These are phyloP conservation scores for Phaseolus coccineus DNA, from an alignment of 331 rosid genomes.

Conservation along the genomic window DNA sequence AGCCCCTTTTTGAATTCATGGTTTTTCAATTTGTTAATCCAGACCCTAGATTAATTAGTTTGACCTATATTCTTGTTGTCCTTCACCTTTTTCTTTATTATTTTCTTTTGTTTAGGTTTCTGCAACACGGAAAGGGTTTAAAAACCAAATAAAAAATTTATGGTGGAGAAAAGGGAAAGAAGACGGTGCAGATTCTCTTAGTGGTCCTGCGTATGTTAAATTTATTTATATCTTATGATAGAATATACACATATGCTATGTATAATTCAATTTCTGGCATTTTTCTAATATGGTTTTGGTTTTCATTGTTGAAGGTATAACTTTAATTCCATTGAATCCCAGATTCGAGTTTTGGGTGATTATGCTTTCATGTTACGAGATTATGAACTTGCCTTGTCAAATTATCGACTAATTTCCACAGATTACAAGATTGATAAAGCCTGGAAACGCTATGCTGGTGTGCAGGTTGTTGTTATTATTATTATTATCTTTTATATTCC, in stretches of 20 bases:
- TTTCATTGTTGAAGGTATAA: constrained; percentile 79
- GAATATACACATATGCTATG: constrained; percentile 41
- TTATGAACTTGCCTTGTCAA: constrained; percentile 96
- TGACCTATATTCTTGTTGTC: constrained; percentile 33
- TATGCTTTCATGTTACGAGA: constrained; percentile 97
- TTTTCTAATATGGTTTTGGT: constrained; percentile 54
- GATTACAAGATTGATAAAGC: constrained; percentile 99
- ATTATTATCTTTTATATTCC: constrained; percentile 29
- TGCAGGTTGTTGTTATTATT: constrained; percentile 86
- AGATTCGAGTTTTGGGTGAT: constrained; percentile 96
- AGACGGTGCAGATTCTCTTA: constrained; percentile 73
- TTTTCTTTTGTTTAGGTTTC: constrained; percentile 69
- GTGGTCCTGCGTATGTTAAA: constrained; percentile 76
- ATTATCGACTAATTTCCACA: constrained; percentile 92
- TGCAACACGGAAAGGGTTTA: constrained; percentile 92
- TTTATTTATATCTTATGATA: constrained; percentile 32
- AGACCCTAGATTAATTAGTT: constrained; percentile 32
- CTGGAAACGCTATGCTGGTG: constrained; percentile 97
- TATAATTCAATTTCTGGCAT: constrained; percentile 38
- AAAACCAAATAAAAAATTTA: constrained; percentile 90
- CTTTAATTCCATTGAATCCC: constrained; percentile 92
- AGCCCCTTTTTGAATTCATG: not conserved
- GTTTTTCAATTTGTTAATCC: constrained; percentile 35
- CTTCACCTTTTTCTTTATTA: constrained; percentile 36
- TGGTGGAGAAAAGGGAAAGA: constrained; percentile 99